Evolutionary conservation across 768 basidiomycete genomes (phyloP).

Genomic region (Phaeotremella skinneri): DNA sequence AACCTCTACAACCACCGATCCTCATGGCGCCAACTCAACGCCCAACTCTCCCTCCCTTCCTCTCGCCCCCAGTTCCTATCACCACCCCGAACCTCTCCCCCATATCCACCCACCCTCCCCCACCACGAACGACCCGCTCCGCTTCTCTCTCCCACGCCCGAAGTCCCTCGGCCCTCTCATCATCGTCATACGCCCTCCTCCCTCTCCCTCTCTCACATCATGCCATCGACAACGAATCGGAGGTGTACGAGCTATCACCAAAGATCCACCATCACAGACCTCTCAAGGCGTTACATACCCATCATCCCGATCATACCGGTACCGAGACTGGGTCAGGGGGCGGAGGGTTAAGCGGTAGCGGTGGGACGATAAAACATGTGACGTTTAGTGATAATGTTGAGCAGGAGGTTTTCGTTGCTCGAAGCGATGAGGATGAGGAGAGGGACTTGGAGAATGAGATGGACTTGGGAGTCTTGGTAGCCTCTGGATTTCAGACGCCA

Average conservation of each 20-base stretch:
- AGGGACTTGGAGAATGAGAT: neutral
- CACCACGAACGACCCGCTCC: slow-evolving; percentile 1
- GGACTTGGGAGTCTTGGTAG: neutral
- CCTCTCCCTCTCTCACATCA: no score
- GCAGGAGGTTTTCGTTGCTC: neutral
- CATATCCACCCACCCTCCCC: slow-evolving; percentile 1
- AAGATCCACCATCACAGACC: neutral
- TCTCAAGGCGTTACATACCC: neutral
- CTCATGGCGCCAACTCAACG: slow-evolving; percentile 12
- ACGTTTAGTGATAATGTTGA: neutral
- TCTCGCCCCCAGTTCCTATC: slow-evolving; percentile 22
- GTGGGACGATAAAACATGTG: neutral
- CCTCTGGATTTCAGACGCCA: slow-evolving; percentile 26
- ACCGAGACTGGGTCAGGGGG: neutral
- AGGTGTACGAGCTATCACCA: neutral
- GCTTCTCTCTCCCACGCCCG: slow-evolving; percentile 19
- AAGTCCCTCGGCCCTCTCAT: slow-evolving; percentile 10
- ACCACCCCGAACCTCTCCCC: slow-evolving; percentile 11
- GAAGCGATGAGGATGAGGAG: slow-evolving; percentile 3
- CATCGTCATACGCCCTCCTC: neutral
- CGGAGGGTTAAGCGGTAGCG: no score
- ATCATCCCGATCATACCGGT: neutral
- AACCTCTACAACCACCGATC: slow-evolving; percentile 4
- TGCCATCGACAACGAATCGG: neutral
- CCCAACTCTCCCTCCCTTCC: slow-evolving; percentile 20